Evolutionary conservation across 495 filamentous ascomycete genomes (phyloP), one percentile per base, ranked within the genome.

Genomic region (Neohortaea acidophila): DNA sequence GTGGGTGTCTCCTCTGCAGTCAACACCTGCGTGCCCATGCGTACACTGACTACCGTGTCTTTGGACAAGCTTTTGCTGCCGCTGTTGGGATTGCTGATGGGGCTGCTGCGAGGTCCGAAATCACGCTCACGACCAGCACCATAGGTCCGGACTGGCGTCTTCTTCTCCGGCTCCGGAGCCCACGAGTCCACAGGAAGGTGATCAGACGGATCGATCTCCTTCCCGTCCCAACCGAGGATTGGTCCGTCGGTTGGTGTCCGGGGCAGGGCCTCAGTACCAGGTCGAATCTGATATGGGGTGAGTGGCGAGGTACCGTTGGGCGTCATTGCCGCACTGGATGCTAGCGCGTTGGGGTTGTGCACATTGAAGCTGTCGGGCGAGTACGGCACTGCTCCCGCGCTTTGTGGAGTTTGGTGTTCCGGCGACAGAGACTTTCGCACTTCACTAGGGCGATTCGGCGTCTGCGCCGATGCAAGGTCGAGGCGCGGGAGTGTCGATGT

Each of bases 141-240:
- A 33, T 49, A 49, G 9, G 46, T 45, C 20, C 45, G 44, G 23
- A 7, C 38, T 15, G 46, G 46, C 17, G 33, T 41, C 19, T 49
- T 49, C 36, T 40, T 41, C 49, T 94, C 87, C 0, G 87, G 87
- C 54, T 96, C 85, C 0, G 89, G 89, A 0, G 89, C 89, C 81
- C 85, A 96, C 3, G 77, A 82, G 25, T 86, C 79, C 31, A 82
- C 72, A 0, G 87, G 89, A 0, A 97, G 72, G 53, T 94, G 84
- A 56, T 97, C 89, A 2, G 81, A 86, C 0, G 84, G 87, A 54
- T 96, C 89, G 41, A 96, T 75, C 40, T 86, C 78, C 21, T 81
- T 70, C 11, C 89, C 91, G 56, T 89, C 77, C 39, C 80, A 75
- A 0, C 77, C 82, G 38, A 84, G 77, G 36, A 94, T 86, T 11